Conservation (phyloP, 2,329 filamentous ascomycete genomes). For the Nigrograna mackinnonii region DNA sequence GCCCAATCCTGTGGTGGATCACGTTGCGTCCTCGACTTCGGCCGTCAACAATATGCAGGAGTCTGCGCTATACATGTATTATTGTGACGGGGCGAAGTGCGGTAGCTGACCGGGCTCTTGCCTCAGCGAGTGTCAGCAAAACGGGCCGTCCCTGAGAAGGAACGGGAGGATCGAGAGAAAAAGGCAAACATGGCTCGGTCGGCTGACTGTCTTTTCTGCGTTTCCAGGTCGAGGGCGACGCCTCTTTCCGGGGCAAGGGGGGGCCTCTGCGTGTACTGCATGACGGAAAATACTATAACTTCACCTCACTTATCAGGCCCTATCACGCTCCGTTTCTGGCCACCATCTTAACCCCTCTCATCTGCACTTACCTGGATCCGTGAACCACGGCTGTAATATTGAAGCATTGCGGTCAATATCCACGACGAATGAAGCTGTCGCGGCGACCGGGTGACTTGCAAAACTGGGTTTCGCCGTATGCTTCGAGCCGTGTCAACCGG, state of each 20-base stretch:
- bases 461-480: constrained; percentile 13
- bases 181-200: constrained; percentile 16
- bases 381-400: constrained; percentile 24
- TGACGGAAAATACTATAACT: constrained; percentile 19
- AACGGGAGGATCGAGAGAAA: constrained; percentile 24
- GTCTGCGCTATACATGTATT: no score
- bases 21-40: constrained; percentile 9
- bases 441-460: constrained; percentile 11
- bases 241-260: constrained; percentile 17
- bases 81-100: no score
- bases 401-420: constrained; percentile 23
- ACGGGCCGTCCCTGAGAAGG: constrained; percentile 32
- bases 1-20: constrained; percentile 10
- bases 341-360: constrained; percentile 17
- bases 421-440: constrained; percentile 17
- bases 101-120: constrained; percentile 9
- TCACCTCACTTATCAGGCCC: constrained; percentile 23
- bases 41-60: neutral
- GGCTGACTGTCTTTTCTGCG: constrained; percentile 19
- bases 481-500: constrained; percentile 13
- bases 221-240: constrained; percentile 19
- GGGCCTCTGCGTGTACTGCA: constrained; percentile 19
- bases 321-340: constrained; percentile 23
- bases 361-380: constrained; percentile 18
- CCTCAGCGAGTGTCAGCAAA: no score